phyloP scores from a whole-genome alignment of 2,329 filamentous ascomycete genomes.

The Ophiocordyceps unilateralis region DNA sequence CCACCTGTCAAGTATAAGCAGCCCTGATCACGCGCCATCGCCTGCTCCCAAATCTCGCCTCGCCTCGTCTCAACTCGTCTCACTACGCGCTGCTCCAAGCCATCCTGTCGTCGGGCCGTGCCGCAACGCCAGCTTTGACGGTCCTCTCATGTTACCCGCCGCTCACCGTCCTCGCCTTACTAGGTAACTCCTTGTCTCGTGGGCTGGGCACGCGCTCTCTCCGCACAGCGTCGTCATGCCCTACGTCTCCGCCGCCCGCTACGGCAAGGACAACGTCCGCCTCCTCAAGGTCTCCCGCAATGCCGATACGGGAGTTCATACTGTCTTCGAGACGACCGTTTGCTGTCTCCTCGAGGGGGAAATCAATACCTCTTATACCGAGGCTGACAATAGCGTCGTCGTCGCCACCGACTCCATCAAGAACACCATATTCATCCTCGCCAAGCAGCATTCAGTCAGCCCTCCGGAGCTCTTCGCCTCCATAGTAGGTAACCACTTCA shows the following conservation, averaged over 20 bases:
- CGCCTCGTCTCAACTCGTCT: background rate
- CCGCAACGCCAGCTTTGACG: background rate
- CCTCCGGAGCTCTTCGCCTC: slow-evolving; percentile 85
- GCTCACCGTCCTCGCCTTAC: background rate
- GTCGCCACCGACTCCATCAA: slow-evolving; percentile 97
- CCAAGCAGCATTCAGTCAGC: slow-evolving; percentile 81
- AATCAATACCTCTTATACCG: slow-evolving; percentile 79
- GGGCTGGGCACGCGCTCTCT: background rate
- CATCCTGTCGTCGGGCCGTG: background rate
- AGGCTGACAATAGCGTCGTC: slow-evolving; percentile 84
- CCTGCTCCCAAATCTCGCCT: background rate
- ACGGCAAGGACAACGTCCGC: slow-evolving; percentile 96
- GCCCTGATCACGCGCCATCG: background rate
- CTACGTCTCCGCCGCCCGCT: slow-evolving; percentile 46
- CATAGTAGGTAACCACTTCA: slow-evolving; percentile 74
- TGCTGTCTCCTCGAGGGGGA: slow-evolving; percentile 84
- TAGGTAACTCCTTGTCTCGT: too few relatives aligned
- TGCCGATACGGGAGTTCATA: slow-evolving; percentile 58
- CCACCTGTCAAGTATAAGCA: background rate
- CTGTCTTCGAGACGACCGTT: slow-evolving; percentile 88
- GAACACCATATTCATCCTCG: slow-evolving; percentile 89
- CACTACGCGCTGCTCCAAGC: background rate
- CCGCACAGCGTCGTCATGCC: slow-evolving; percentile 25
- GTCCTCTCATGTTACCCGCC: background rate
- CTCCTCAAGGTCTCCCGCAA: slow-evolving; percentile 88